A percentile compares a stretch with the other conserved stretches of the same genome.
Evolutionary conservation across 108 stramenopile species (phyloP).

Genomic region (Nitzschia inconspicua): DNA sequence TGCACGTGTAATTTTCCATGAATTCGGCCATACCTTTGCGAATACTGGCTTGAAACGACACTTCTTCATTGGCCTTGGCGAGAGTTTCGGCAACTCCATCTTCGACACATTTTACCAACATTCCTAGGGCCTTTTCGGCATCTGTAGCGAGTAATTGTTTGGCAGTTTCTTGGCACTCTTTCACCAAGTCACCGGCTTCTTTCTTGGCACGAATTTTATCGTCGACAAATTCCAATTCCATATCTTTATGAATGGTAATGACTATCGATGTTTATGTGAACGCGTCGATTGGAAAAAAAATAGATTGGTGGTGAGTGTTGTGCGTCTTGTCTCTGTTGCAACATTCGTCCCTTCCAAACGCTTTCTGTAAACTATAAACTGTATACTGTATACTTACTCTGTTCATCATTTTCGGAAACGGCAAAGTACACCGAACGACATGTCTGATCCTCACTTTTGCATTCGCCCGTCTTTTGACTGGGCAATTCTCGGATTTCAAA

Average conservation of each 20-base stretch:
- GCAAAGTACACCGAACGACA: conserved; percentile 52
- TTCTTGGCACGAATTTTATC: conserved; percentile 49
- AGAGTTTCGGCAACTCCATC: conserved; percentile 17
- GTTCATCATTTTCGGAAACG: conserved; percentile 59
- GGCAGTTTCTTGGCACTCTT: conserved; percentile 42
- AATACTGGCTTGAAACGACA: conserved; percentile 41
- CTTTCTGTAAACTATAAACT: background rate
- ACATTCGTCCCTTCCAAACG: background rate
- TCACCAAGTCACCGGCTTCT: conserved; percentile 41
- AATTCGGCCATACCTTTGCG: conserved; percentile 38
- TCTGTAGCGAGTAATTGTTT: conserved; percentile 8
- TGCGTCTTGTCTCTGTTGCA: background rate
- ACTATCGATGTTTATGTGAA: background rate
- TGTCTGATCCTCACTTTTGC: conserved; percentile 40
- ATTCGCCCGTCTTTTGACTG: conserved; percentile 42
- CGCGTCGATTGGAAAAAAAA: conserved; percentile 13
- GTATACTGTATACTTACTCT: conserved; percentile 28
- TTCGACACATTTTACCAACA: conserved; percentile 34
- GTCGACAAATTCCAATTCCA: conserved; percentile 43
- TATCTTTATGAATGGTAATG: conserved; percentile 8
- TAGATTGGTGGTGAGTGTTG: no score
- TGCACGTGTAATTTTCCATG: conserved; percentile 71
- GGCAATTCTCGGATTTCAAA: conserved; percentile 76
- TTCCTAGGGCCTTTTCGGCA: conserved; percentile 12
- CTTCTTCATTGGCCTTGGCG: conserved; percentile 45